Percentiles rank a stretch among this genome's conserved stretches.
Evolutionary conservation across 164 flowering plant genomes (phyloP).

Genomic region (Cinnamomum chago): DNA sequence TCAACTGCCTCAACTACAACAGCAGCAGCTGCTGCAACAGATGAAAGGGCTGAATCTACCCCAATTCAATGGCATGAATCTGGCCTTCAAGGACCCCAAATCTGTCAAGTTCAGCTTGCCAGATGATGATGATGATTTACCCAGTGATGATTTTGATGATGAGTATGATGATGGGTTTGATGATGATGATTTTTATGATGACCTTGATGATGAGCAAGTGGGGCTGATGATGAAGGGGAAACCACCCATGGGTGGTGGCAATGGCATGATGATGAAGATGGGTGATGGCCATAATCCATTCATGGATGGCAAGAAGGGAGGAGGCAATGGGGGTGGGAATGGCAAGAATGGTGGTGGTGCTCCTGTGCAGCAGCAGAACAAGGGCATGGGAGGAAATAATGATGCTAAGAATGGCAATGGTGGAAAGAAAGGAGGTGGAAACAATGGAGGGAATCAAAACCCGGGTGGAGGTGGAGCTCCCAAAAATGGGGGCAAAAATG

Average conservation of each 20-base stretch:
- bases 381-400: slow-evolving; percentile 25
- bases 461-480: slow-evolving; percentile 12
- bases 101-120: slow-evolving; percentile 53
- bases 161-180: slow-evolving; percentile 27
- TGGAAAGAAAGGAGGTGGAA: slow-evolving; percentile 38
- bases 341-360: slow-evolving; percentile 21
- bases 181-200: slow-evolving; percentile 22
- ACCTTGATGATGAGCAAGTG: slow-evolving; percentile 32
- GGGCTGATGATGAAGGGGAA: slow-evolving; percentile 31
- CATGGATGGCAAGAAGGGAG: slow-evolving; percentile 28
- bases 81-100: slow-evolving; percentile 40
- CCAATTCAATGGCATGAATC: slow-evolving; percentile 25
- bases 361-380: slow-evolving; percentile 13
- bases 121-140: slow-evolving; percentile 48
- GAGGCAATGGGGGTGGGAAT: slow-evolving; percentile 11
- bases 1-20: slow-evolving; percentile 25
- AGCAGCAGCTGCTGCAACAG: slow-evolving; percentile 36
- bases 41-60: slow-evolving; percentile 33
- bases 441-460: slow-evolving; percentile 33
- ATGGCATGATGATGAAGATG: slow-evolving; percentile 33
- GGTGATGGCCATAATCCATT: no score
- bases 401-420: slow-evolving; percentile 28
- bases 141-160: slow-evolving; percentile 38
- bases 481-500: slow-evolving; percentile 20
- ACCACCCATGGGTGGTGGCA: slow-evolving; percentile 21